phyloP scores from a whole-genome alignment of 106 monocot species.

The Amphibolis antarctica region DNA sequence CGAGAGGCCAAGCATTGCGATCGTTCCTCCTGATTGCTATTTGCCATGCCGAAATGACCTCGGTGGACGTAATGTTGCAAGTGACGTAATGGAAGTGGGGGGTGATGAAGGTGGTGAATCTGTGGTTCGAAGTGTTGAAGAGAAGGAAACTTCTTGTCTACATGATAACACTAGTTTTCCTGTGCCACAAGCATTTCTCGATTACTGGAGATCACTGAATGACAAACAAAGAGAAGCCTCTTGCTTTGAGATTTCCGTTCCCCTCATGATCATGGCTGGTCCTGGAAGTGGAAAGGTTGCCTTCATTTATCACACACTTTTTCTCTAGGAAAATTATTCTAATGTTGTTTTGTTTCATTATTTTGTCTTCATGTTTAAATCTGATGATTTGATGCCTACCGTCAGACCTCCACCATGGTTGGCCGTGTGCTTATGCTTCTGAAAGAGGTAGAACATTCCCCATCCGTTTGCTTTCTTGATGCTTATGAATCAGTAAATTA shows the following conservation, averaged over 20 bases:
- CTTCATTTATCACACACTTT: no score
- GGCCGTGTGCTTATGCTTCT: slow-evolving; percentile 83
- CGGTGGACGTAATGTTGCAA: background rate
- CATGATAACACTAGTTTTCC: slow-evolving; percentile 3
- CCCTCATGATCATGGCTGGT: slow-evolving; percentile 81
- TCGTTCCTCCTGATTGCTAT: background rate
- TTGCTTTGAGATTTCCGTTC: slow-evolving; percentile 49
- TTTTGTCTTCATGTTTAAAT: background rate
- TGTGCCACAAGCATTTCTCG: slow-evolving; percentile 39
- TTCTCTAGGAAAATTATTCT: background rate
- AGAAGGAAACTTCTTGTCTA: background rate
- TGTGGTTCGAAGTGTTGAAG: background rate
- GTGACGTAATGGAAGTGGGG: background rate
- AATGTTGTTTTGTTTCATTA: slow-evolving; percentile 1
- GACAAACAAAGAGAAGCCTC: slow-evolving; percentile 75
- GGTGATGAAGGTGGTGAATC: background rate
- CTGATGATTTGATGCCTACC: background rate
- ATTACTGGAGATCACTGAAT: slow-evolving; percentile 59
- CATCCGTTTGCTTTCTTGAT: background rate
- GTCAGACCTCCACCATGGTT: slow-evolving; percentile 90
- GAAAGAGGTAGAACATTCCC: slow-evolving; percentile 48
- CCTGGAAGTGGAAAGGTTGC: slow-evolving; percentile 92
- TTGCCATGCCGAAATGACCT: background rate
- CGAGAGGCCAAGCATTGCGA: slow-evolving; percentile 15
- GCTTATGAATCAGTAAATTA: background rate